These are phyloP conservation scores for Penicillium polonicum DNA, from an alignment of 2,329 filamentous ascomycete species.

Conservation along the genomic window DNA sequence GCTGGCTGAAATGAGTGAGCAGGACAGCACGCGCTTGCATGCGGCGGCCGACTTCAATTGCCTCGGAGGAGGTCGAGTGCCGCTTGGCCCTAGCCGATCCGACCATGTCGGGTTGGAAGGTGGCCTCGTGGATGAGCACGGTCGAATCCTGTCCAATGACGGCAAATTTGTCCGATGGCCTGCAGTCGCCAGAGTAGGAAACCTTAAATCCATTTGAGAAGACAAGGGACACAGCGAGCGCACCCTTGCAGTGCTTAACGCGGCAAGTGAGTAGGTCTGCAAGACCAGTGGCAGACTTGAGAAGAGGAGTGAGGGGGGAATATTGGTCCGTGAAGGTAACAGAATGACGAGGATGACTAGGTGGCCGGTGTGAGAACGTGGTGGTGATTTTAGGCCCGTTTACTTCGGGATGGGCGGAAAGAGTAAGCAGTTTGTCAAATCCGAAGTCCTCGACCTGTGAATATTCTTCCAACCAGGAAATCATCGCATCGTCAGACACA, in stretches of 20 bases:
- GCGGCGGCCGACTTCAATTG: conserved; percentile 68
- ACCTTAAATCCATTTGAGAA: conserved; percentile 80
- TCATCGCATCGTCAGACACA: conserved; percentile 69
- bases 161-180: conserved; percentile 70
- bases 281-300: conserved; percentile 60
- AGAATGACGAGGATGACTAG: conserved; percentile 23
- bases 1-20: conserved; percentile 91
- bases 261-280: conserved; percentile 62
- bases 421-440: conserved; percentile 56
- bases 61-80: conserved; percentile 85
- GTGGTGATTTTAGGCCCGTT: conserved; percentile 22
- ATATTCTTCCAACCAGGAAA: conserved; percentile 76
- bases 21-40: conserved; percentile 82
- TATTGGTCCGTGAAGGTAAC: conserved; percentile 28
- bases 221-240: conserved; percentile 73
- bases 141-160: conserved; percentile 71
- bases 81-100: conserved; percentile 82
- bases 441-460: conserved; percentile 74
- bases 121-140: conserved; percentile 90
- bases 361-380: conserved; percentile 32
- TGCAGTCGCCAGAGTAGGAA: conserved; percentile 91
- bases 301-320: conserved; percentile 38
- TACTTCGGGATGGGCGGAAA: conserved; percentile 40
- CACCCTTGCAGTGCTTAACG: conserved; percentile 76
- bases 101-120: conserved; percentile 81